phyloP scores from a whole-genome alignment of 306 rosid species.

The Hippophae rhamnoides region DNA sequence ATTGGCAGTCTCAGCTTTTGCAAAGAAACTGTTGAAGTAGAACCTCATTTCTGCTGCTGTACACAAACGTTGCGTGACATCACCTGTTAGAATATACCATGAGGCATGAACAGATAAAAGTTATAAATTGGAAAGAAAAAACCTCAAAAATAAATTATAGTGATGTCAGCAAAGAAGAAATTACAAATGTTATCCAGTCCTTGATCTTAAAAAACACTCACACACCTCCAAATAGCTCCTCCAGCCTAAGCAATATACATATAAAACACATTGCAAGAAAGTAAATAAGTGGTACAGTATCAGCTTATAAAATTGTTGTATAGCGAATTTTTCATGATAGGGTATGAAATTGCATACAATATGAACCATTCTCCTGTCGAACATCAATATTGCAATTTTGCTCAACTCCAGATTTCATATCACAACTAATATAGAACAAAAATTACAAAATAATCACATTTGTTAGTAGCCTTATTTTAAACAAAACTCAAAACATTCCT shows the following conservation, averaged over 20 bases:
- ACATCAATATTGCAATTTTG: neutral
- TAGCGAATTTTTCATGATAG: neutral
- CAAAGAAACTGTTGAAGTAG: constrained; percentile 56
- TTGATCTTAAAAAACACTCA: neutral
- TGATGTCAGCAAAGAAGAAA: neutral
- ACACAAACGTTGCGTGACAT: constrained; percentile 61
- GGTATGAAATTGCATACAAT: neutral
- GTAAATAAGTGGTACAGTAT: neutral
- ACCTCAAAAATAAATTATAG: neutral
- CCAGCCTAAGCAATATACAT: neutral
- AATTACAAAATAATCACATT: neutral
- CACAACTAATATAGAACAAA: neutral
- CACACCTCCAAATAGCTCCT: neutral
- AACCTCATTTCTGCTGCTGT: constrained; percentile 73
- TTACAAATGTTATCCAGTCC: neutral
- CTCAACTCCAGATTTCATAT: neutral
- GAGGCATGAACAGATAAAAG: constrained; percentile 3
- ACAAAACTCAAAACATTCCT: neutral
- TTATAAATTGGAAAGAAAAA: neutral
- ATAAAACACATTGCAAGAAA: neutral
- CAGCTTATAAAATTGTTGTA: neutral
- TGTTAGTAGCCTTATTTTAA: neutral
- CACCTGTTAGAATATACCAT: constrained; percentile 44
- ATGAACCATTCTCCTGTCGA: neutral
- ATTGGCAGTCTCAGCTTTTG: constrained; percentile 33